Conservation (phyloP, 2,329 filamentous ascomycete species). For the Orbilia javanica region DNA sequence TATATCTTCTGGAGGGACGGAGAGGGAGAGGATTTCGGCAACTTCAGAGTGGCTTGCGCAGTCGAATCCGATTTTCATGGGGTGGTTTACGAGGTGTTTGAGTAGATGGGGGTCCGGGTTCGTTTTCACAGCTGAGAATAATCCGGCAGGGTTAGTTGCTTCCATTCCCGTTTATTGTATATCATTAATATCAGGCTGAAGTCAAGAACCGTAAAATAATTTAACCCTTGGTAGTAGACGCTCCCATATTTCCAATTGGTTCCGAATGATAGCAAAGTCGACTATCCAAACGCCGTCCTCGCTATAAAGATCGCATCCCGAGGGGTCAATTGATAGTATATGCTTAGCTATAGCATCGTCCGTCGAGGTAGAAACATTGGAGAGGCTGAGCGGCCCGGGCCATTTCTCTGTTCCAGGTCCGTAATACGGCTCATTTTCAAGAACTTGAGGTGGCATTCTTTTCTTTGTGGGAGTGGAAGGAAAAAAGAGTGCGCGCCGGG, state of each 20-base stretch:
- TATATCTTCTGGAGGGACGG: conserved; percentile 25
- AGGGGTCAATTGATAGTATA: conserved; percentile 11
- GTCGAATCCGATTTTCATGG: conserved; percentile 42
- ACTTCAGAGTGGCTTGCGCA: conserved; percentile 50
- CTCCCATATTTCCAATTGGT: conserved; percentile 37
- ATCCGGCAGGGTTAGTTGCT: not conserved
- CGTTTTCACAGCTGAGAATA: conserved; percentile 47
- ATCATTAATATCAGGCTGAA: not conserved
- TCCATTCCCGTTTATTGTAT: not conserved
- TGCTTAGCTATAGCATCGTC: conserved; percentile 33
- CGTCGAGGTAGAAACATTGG: conserved; percentile 6
- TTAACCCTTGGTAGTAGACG: conserved; percentile 27
- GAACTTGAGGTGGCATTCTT: not conserved
- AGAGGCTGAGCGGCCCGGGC: not conserved
- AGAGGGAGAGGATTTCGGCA: conserved; percentile 35
- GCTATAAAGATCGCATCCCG: conserved; percentile 31
- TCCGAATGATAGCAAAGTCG: conserved; percentile 32
- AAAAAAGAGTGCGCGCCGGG: not conserved
- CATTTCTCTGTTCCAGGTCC: not conserved
- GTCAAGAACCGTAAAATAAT: conserved; percentile 45
- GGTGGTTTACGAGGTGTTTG: conserved; percentile 15
- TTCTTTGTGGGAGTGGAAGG: not conserved
- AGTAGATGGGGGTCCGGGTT: conserved; percentile 35
- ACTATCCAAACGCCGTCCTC: conserved; percentile 55
- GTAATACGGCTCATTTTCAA: conserved; percentile 9